phyloP scores from a whole-genome alignment of 352 stramenopile genomes.

The Phytophthora europaea region DNA sequence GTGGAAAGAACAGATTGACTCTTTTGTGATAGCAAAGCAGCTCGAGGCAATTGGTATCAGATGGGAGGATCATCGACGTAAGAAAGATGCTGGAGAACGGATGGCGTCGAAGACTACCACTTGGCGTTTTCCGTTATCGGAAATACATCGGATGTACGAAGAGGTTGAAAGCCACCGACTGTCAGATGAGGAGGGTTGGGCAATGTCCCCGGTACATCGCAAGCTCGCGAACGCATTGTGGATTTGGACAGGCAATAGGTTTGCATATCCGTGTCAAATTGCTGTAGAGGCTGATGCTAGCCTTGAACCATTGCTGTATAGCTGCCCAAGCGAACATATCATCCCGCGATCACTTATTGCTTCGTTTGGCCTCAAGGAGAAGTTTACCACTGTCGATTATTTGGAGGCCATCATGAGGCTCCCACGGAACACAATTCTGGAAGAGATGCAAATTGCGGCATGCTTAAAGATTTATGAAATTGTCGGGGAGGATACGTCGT shows the following conservation, averaged over 20 bases:
- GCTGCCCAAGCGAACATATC: slow-evolving; percentile 63
- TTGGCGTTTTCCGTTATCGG: slow-evolving; percentile 52
- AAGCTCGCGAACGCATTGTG: slow-evolving; percentile 57
- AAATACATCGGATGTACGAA: slow-evolving; percentile 70
- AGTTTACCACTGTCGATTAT: slow-evolving; percentile 66
- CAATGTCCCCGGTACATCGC: slow-evolving; percentile 39
- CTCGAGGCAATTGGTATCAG: slow-evolving; percentile 54
- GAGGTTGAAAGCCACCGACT: slow-evolving; percentile 50
- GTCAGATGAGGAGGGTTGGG: slow-evolving; percentile 41
- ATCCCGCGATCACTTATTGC: slow-evolving; percentile 68
- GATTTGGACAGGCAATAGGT: slow-evolving; percentile 79
- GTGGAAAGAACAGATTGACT: slow-evolving; percentile 57
- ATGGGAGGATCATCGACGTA: slow-evolving; percentile 39
- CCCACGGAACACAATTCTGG: slow-evolving; percentile 39
- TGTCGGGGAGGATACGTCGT: slow-evolving; percentile 40
- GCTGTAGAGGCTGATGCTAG: slow-evolving; percentile 52
- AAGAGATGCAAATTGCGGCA: slow-evolving; percentile 35
- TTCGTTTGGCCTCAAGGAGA: slow-evolving; percentile 62
- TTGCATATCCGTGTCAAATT: slow-evolving; percentile 63
- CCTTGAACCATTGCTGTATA: slow-evolving; percentile 72
- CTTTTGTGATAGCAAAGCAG: slow-evolving; percentile 59
- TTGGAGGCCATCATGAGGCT: slow-evolving; percentile 59
- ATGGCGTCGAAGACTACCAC: neutral
- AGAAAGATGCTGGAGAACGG: slow-evolving; percentile 5
- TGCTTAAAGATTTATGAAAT: slow-evolving; percentile 66